Evolutionary conservation across 75 land plant species (phyloP), one percentile per base, ranked within the genome.

Genomic region (Picea glauca): DNA sequence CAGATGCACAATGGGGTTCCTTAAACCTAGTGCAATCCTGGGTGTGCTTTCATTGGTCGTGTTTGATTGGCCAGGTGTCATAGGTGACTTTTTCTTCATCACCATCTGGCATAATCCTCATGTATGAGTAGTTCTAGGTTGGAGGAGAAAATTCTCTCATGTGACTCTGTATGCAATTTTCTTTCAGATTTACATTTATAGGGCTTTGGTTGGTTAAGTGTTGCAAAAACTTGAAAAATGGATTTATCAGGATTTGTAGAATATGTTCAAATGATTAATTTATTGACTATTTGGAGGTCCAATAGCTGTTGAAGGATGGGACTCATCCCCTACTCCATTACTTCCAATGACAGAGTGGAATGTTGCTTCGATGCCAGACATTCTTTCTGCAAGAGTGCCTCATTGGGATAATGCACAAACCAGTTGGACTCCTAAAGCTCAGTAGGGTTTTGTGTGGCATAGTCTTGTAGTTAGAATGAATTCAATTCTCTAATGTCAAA

Each of bases 61-160:
- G 7, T 78, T 23, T 78, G 83, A 83, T 23, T 83, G 81, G 82
- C 50, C 72, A 63, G 43, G 78, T 43, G 66, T 82, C 6, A 77
- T 65, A 61, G 84, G 84, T 26, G 0, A 26, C 0, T 26, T 0
- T 26, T 26, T 58, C 0, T 58, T 58, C 60, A 9, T 9, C 0
- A 0, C 14, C 60, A 58, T 58, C 14, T 58, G 0, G 60, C 60
- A 58, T 9, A 58, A 0, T 14, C 60, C 0, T 9, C 14, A 9
- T 9, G 14, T 58, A 58, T 58, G 60, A 26, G 26, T 26, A 26
- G 26, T 26, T 26, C 9, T 26, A 26, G 26, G 26, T 26, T 26
- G 26, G 26, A 26, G 26, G 26, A 26, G 26, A 26, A 26, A 26
- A 14, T 14, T 58, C 0, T 58, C 9, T 58, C 60, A 9, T 14